Conservation (phyloP, 768 basidiomycete species). For the Panaeolus cyanescens region DNA sequence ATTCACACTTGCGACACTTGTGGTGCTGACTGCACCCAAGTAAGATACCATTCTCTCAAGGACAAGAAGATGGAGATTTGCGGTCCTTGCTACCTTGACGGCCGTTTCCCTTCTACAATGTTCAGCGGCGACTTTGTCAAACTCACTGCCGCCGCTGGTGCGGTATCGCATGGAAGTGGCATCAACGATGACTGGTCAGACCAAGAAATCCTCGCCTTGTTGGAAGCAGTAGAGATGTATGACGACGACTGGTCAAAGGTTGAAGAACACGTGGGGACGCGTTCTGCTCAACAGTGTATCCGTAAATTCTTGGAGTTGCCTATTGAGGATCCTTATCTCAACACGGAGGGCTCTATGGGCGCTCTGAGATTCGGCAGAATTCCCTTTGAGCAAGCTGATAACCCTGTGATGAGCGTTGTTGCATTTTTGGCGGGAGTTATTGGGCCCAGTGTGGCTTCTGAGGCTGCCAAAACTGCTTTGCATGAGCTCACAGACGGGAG, state of each 20-base stretch:
- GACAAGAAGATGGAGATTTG: conserved; percentile 92
- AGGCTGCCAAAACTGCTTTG: conserved; percentile 89
- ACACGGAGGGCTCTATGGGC: conserved; percentile 75
- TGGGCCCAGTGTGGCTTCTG: conserved; percentile 86
- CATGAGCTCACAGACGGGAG: conserved; percentile 72
- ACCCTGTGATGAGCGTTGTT: conserved; percentile 98
- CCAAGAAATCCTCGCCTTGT: conserved; percentile 81
- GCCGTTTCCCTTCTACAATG: conserved; percentile 95
- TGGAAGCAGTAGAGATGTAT: conserved; percentile 98
- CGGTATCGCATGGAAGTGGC: conserved; percentile 39
- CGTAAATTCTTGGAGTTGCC: conserved; percentile 94
- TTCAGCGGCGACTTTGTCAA: conserved; percentile 98
- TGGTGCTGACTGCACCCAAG: conserved; percentile 86
- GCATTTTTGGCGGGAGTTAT: conserved; percentile 96
- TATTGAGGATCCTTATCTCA: conserved; percentile 93
- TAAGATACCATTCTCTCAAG: conserved; percentile 92
- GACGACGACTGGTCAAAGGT: conserved; percentile 96
- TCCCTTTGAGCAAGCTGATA: conserved; percentile 94
- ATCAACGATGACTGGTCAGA: conserved; percentile 81
- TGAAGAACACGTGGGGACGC: conserved; percentile 90
- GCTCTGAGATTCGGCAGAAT: conserved; percentile 74
- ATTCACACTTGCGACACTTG: conserved; percentile 89
- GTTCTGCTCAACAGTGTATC: conserved; percentile 93
- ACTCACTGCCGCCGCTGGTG: conserved; percentile 50
- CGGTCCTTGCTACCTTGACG: conserved; percentile 90